Conservation (phyloP, 257 asterid species). For the Solanum commersonii region DNA sequence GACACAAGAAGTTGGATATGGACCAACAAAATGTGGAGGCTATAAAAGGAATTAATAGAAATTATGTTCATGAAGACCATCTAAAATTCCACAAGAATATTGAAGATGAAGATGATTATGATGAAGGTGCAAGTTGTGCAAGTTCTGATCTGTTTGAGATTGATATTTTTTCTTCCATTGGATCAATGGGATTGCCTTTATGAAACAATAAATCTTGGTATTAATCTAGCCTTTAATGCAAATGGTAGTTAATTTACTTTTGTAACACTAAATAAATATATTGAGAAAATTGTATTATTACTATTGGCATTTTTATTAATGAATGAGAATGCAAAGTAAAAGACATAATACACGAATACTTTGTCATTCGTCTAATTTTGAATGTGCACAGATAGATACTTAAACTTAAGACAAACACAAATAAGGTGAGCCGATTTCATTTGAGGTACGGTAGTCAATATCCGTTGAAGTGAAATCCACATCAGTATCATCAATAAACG, state of each 20-base stretch:
- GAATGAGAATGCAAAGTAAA: not conserved
- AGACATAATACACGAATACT: too few species aligned
- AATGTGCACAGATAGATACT: too few species aligned
- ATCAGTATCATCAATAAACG: too few species aligned
- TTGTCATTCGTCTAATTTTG: too few species aligned
- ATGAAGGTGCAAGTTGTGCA: constrained; percentile 57
- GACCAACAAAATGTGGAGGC: not conserved
- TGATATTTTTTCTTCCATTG: constrained; percentile 62
- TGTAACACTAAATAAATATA: not conserved
- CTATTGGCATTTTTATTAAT: not conserved
- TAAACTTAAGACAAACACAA: too few species aligned
- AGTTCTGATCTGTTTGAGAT: constrained; percentile 82
- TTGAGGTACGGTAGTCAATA: not conserved
- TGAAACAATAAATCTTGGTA: constrained; percentile 44
- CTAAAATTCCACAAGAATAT: too few species aligned
- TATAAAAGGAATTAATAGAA: not conserved
- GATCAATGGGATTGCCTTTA: constrained; percentile 63
- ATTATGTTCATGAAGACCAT: not conserved
- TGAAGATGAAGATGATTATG: constrained; percentile 26
- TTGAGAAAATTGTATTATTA: not conserved
- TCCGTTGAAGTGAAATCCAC: too few species aligned
- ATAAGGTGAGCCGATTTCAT: too few species aligned
- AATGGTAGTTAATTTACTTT: constrained; percentile 13
- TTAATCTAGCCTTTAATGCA: constrained; percentile 1
- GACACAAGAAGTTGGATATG: not conserved